A percentile compares a stretch with the other conserved stretches of the same genome.
Conservation (phyloP, 176 grass and related monocot species). For the Bromus sterilis region DNA sequence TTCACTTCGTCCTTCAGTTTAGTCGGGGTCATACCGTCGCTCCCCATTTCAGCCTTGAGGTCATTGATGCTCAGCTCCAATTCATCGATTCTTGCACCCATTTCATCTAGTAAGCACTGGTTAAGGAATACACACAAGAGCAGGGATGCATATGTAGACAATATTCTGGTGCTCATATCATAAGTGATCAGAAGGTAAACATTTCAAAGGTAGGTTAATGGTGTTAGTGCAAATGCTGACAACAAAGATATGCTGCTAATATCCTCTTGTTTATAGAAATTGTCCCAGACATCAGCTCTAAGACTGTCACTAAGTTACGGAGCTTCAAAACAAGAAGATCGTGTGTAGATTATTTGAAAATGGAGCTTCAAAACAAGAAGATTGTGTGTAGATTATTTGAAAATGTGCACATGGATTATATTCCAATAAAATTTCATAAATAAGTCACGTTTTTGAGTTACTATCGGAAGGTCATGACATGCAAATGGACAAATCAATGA, state of each 20-base stretch:
- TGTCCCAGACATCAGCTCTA: not conserved
- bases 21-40: constrained; percentile 25
- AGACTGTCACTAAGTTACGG: not conserved
- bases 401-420: not conserved
- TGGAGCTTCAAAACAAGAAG: too few species aligned
- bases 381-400: too few species aligned
- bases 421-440: not conserved
- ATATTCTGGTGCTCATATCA: not conserved
- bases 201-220: not conserved
- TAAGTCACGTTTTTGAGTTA: not conserved
- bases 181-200: not conserved
- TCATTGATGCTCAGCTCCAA: constrained; percentile 71
- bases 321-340: not conserved
- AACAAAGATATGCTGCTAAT: too few species aligned
- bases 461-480: not conserved
- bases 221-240: not conserved
- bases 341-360: too few species aligned
- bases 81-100: constrained; percentile 71
- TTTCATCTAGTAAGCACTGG: constrained; percentile 64
- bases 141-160: not conserved
- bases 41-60: constrained; percentile 61
- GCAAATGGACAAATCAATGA: not conserved
- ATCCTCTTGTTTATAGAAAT: too few species aligned
- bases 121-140: constrained; percentile 30
- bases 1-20: constrained; percentile 29